Base-by-base conservation (phyloP, 805 yeast genomes). In the Ogataea methanolica region DNA sequence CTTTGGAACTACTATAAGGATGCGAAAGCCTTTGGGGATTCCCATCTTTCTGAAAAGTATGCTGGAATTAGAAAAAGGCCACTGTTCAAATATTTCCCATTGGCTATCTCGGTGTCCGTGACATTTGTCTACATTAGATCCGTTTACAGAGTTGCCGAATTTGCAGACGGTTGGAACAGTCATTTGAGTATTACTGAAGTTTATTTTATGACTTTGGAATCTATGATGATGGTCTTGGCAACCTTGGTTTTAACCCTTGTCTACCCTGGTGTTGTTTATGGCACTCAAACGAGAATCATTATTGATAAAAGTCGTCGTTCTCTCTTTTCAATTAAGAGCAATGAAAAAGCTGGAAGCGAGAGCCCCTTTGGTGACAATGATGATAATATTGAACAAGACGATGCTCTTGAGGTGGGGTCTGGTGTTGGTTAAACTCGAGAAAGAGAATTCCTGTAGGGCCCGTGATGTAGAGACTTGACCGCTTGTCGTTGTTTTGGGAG, bases 91-190 rank as follows among this genome's bases (percentile, higher is more conserved):
- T 69, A 59, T 39, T 73, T 74, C 55, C 80, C 82, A 2, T 23
- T 71, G 12, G 74, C 68, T 2, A 56, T 80, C 16, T 55, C 75
- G 1, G 22, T 62, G 5, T 71, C 82, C 4, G 76, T 78, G 3
- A 23, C 74, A 2, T 72, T 78, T 39, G 73, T 88, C 23, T 80
- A 75, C 52, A 67, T 76, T 23, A 75, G 96, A 59, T 85, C 89
- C 56, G 68, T 82, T 36, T 88, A 85, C 63, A 76, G 96, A 60
- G 73, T 87, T n/a, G 72, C 78, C 33, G 96, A 88, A 62, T 69
- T 87, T 40, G 62, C 81, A 3, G 78, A 79, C 55, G 90, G 90
- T 21, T 87, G 88, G 86, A 47, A 56, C 5, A 91, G 95, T 2
- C 69, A 65, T 48, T 68, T 88, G 56, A 79, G 85, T 45, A 69